A percentile compares a stretch with the other conserved stretches of the same genome.
phyloP scores from a whole-genome alignment of 2,329 filamentous ascomycete genomes.

The Lecanoromycetidae sp. region DNA sequence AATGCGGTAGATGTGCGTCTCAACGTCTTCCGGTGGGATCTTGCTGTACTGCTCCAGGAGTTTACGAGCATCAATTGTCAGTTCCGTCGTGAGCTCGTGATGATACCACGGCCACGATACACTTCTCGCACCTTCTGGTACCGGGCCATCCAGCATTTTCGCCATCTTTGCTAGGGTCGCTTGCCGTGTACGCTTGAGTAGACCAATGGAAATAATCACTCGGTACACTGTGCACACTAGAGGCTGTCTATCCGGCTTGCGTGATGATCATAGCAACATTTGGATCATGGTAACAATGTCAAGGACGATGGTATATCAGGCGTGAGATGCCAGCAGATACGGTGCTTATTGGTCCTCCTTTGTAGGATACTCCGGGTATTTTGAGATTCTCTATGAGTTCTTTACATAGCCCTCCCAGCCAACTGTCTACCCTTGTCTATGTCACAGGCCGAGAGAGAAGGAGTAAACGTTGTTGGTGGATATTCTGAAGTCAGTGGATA shows the following conservation, averaged over 20 bases:
- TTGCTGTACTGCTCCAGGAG: constrained; percentile 16
- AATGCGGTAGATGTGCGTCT: constrained; percentile 16
- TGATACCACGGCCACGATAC: constrained; percentile 19
- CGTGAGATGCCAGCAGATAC: too few relatives aligned
- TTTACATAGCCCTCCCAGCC: too few relatives aligned
- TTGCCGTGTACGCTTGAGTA: too few relatives aligned
- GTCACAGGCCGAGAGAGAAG: too few relatives aligned
- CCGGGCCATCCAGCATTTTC: constrained; percentile 17
- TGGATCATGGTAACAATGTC: neutral
- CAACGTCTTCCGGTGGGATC: constrained; percentile 13
- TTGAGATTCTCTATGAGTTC: too few relatives aligned
- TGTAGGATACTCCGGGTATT: too few relatives aligned
- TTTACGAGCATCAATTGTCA: constrained; percentile 13
- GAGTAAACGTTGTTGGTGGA: too few relatives aligned
- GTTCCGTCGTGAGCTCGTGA: constrained; percentile 13
- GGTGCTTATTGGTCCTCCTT: too few relatives aligned
- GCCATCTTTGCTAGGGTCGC: constrained; percentile 8
- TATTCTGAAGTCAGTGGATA: too few relatives aligned
- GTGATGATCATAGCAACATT: neutral
- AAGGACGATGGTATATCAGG: too few relatives aligned
- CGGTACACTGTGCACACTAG: too few relatives aligned
- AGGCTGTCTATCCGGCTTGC: neutral
- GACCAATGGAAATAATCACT: neutral
- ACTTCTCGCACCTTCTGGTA: constrained; percentile 16
- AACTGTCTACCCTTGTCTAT: too few relatives aligned